Base-by-base conservation (phyloP, 352 stramenopile species). In the Globisporangium perplexum region DNA sequence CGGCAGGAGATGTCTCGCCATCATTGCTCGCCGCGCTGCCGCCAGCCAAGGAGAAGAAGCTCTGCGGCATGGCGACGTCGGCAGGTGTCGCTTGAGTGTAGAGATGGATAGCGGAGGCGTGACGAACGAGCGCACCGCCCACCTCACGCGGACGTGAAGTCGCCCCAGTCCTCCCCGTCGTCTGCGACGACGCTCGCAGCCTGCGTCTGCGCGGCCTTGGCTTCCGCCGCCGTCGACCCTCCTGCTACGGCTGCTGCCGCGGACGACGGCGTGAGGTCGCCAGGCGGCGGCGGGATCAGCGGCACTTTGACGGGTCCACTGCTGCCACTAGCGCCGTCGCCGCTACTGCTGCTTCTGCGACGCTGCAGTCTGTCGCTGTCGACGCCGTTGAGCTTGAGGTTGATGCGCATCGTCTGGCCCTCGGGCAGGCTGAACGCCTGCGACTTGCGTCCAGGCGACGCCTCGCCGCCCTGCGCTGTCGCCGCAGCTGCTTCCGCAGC, bases 111-210 rank as follows among this genome's bases (percentile, higher is more conserved):
- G 14, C 14, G 3, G 33, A 39, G 11, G 8, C n/a, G n/a, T n/a
- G n/a, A n/a, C n/a, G n/a, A n/a, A n/a, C n/a, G n/a, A n/a, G n/a
- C n/a, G n/a, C n/a, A n/a, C n/a, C n/a, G n/a, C n/a, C 3, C 18
- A 1, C 15, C 41, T 71, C 65, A 90, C 36, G 76, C 78, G 1
- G 82, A 92, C 14, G 80, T 90, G 52, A 94, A 94, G 48, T 92
- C 83, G 0, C 81, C 83, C 81, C 81, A 94, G 48, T 94, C 83
- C 7, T 83, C 55, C 55, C 90, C 83, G 39, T 86, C 78, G 24
- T 56, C 47, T 6, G 50, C 54, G 38, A 60, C 59, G 17, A 55
- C 28, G n/a, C 57, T 71, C 24, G 68, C 54, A 8, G 55, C 65
- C 26, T 63, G 68, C 15, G 69, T 74, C 55, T 72, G 71, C 38